Base-by-base conservation (phyloP, 495 filamentous ascomycete genomes). In the Trypethelium eluteriae region DNA sequence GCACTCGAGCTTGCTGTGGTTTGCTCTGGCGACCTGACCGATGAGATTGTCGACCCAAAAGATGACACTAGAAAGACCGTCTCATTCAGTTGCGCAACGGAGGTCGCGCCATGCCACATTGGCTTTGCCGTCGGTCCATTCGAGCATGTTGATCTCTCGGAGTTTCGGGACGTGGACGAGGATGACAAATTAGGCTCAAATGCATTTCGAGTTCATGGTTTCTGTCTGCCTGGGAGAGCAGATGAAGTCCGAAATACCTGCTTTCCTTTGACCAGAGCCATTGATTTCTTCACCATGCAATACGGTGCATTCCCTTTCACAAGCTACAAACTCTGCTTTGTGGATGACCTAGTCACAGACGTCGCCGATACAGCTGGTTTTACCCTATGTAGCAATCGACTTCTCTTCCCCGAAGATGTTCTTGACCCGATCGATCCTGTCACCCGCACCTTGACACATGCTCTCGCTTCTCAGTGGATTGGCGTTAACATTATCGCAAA, bases 51-150 rank as follows among this genome's bases (percentile, higher is more conserved):
- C 12, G 88, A 96, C 70, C 83, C 86, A 34, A 81, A 81, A 39
- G 89, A 97, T 68, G 76, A 87, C 41, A 86, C 81, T 32, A 91
- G 89, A 72, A 96, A 94, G 74, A 91, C 86, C 7, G 88, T 92
- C 67, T 89, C 88, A 0, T 99, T 98, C 72, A 83, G 84, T 38
- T 85, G 85, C 65, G 78, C 82, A 44, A 84, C 84, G 44, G 83
- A 89, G 36, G 83, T 94, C 2, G 85, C 92, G 3, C 85, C 93
- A 3, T 88, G 91, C 64, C 92, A 98, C 72, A 86, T 99, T 70
- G 91, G 91, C 2, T 93, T 99, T 74, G 89, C 89, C 11, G 83
- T 97, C 38, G 94, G 95, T 0, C 94, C 95, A 14, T 99, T 99
- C 74, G 92, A 97, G 74, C 87, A 92, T 71, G 84, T 96, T 62